phyloP scores from a whole-genome alignment of 192 early-diverging fungal genomes.

The Coemansia aciculifera region DNA sequence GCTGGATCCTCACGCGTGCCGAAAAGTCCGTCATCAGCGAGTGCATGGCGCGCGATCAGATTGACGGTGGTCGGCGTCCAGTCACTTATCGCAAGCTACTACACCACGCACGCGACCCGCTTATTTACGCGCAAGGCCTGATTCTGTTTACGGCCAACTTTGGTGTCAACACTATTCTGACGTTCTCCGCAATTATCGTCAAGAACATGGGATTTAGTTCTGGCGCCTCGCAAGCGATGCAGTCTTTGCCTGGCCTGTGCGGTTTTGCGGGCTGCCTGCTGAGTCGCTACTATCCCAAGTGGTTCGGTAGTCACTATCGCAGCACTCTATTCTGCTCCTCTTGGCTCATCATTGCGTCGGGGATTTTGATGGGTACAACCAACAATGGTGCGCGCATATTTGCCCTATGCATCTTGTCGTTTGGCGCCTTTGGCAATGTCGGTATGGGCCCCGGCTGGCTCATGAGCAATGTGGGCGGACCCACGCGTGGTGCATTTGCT shows the following conservation, averaged over 20 bases:
- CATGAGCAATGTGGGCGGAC: constrained; percentile 50
- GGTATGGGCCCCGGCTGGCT: constrained; percentile 50
- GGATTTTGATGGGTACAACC: constrained; percentile 29
- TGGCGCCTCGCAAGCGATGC: constrained; percentile 43
- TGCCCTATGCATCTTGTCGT: constrained; percentile 45
- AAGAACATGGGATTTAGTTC: constrained; percentile 40
- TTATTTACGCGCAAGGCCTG: constrained; percentile 37
- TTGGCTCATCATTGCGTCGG: constrained; percentile 33
- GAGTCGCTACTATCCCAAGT: constrained; percentile 37
- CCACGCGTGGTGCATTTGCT: constrained; percentile 32
- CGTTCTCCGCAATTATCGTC: constrained; percentile 44
- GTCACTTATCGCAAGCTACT: constrained; percentile 29
- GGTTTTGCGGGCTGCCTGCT: constrained; percentile 37
- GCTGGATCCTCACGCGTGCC: constrained; percentile 30
- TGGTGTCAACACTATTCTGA: constrained; percentile 50
- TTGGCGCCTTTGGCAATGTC: constrained; percentile 45
- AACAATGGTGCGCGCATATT: constrained; percentile 49
- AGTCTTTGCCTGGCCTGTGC: constrained; percentile 44
- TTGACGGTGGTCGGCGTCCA: constrained; percentile 32
- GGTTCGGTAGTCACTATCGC: constrained; percentile 33
- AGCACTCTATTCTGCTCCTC: constrained; percentile 39
- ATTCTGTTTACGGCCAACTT: constrained; percentile 46
- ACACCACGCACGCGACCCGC: constrained; percentile 25
- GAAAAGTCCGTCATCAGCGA: constrained; percentile 36
- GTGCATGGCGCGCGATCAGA: constrained; percentile 35